Evolutionary conservation across 495 filamentous ascomycete genomes (phyloP), one percentile per base, ranked within the genome.

Genomic region (Wilcoxina mikolae): DNA sequence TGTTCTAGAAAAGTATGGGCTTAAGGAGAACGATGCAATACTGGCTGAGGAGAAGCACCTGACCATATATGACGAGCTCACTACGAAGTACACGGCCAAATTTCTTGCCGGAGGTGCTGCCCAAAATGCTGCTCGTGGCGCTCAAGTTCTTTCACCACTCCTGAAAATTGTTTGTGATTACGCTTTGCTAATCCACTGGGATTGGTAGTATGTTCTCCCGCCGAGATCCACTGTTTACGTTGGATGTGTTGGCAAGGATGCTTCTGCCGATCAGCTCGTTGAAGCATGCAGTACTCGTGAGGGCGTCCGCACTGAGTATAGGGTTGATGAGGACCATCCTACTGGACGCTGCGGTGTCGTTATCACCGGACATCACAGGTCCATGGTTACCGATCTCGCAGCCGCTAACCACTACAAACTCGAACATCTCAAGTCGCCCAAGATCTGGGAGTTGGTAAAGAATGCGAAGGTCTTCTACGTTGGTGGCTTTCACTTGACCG

Each of bases 11-110:
- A 91, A 94, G 74, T 99, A 99, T 68, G 79, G 75, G 35, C 76
- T 99, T 59, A 95, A 96, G 73, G 72, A 79, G 67, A 94, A 99
- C 73, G 90, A 95, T 70, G 91, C 93, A 55, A 96, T 99, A 70
- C 84, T 99, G 51, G 90, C 90, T 27, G 87, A 93, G 69, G 78
- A 84, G 51, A 82, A 94, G 73, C 91, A 96, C 73, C 75, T 81
- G 68, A 76, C 74, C 52, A 71, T 99, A 68, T 96, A 90, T 69
- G 87, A 95, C 63, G 93, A 99, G 60, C 78, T 96, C 57, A 75
- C 95, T 56, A 78, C 82, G 60, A 82, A 84, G 75, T 82, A 78
- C 66, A 78, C 89, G 60, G 88, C 88, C 58, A 94, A 93, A 73
- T 76, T 95, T 67, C 87, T 99, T 69, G 87, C 91, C 53, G 91